Evolutionary conservation across 208 protist genomes (phyloP).

Genomic region (Crithidia expoeki): DNA sequence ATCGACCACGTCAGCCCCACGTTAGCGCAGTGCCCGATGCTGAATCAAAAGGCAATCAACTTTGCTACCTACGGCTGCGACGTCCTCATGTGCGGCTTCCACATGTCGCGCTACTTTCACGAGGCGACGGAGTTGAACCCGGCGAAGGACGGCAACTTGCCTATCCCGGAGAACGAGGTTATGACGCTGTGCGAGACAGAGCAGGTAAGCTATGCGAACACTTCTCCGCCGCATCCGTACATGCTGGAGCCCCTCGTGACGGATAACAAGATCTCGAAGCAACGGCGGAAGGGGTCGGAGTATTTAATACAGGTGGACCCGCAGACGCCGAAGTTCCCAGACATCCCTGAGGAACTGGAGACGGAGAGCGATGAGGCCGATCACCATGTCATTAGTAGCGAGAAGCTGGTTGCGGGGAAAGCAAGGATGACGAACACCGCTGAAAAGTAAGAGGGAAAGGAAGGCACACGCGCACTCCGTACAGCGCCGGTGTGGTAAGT

Average conservation of each 20-base stretch:
- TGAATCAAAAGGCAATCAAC: constrained; percentile 91
- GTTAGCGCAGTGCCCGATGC: constrained; percentile 78
- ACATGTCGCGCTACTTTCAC: constrained; percentile 89
- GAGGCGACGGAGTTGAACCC: constrained; percentile 91
- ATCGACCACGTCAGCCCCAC: constrained; percentile 81
- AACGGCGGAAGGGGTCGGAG: constrained; percentile 61
- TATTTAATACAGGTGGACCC: constrained; percentile 63
- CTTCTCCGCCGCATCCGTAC: constrained; percentile 83
- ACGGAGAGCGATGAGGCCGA: constrained; percentile 18
- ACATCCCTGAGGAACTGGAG: constrained; percentile 85
- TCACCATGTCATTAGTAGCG: constrained; percentile 7
- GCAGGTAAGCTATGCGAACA: constrained; percentile 78
- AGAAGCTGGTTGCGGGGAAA: background rate
- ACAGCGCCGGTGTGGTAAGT: background rate
- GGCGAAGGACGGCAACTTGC: constrained; percentile 74
- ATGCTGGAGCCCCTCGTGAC: constrained; percentile 83
- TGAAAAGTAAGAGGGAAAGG: background rate
- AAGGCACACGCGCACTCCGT: too few species aligned
- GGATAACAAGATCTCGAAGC: constrained; percentile 80
- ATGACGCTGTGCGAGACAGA: constrained; percentile 66
- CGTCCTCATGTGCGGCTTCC: constrained; percentile 77
- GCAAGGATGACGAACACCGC: constrained; percentile 7
- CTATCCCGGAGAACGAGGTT: constrained; percentile 65
- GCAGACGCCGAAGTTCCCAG: constrained; percentile 85
- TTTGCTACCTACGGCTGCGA: constrained; percentile 86